These are phyloP conservation scores for Magnaporthiopsis incrustans DNA, from an alignment of 2,329 filamentous ascomycete genomes.

Conservation along the genomic window DNA sequence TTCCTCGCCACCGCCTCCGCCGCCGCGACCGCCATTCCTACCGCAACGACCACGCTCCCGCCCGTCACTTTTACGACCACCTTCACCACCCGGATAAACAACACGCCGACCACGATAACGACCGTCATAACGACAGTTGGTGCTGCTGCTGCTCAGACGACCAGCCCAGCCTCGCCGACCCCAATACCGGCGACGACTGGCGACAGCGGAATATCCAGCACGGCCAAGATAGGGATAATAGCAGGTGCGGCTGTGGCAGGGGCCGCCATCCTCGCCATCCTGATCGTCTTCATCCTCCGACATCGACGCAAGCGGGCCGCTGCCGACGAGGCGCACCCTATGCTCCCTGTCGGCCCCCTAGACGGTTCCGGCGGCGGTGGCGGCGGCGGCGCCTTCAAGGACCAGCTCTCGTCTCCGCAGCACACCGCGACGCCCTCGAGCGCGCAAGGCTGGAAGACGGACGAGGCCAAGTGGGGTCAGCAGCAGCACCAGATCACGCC, in stretches of 20 bases:
- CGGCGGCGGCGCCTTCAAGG: background rate
- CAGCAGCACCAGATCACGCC: background rate
- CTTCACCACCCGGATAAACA: conserved; percentile 8
- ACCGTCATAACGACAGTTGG: background rate
- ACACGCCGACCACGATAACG: conserved; percentile 4
- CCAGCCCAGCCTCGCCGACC: conserved; percentile 3
- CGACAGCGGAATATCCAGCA: conserved; percentile 15
- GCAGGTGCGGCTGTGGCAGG: conserved; percentile 17
- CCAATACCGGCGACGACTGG: conserved; percentile 1
- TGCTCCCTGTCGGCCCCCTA: conserved; percentile 15
- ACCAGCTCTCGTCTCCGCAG: background rate
- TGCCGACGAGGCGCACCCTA: conserved; percentile 21
- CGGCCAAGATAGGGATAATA: conserved; percentile 21
- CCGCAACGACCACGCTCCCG: conserved; percentile 11
- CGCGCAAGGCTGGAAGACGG: background rate
- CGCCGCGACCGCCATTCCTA: conserved; percentile 9
- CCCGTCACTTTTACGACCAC: conserved; percentile 12
- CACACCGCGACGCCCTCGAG: background rate
- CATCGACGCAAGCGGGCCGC: conserved; percentile 14
- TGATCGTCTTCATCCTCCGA: conserved; percentile 16
- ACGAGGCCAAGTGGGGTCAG: background rate
- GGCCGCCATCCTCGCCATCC: conserved; percentile 14
- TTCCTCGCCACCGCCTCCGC: conserved; percentile 27
- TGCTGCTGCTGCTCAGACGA: conserved; percentile 5
- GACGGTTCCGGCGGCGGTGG: background rate